Conservation (phyloP, 2,329 filamentous ascomycete genomes). For the Fusarium nelsonii region DNA sequence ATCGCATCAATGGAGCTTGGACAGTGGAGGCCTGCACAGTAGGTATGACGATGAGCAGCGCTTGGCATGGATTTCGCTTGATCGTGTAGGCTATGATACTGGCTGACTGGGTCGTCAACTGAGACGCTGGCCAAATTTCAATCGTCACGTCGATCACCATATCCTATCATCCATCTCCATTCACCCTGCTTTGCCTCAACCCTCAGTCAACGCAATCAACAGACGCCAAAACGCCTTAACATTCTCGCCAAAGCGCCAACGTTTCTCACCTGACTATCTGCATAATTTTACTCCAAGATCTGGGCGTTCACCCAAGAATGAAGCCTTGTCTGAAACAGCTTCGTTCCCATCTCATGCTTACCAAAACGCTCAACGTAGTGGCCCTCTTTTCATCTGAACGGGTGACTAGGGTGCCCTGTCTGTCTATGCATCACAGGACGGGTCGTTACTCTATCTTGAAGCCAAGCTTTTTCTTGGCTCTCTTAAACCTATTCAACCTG, state of each 20-base stretch:
- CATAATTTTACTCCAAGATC: conserved; percentile 7
- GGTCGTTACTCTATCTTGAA: conserved; percentile 36
- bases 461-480: conserved; percentile 34
- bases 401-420: conserved; percentile 13
- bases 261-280: not conserved
- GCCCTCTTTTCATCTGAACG: conserved; percentile 38
- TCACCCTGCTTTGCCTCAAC: conserved; percentile 2
- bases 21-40: not conserved
- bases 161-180: not conserved
- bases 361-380: conserved; percentile 2
- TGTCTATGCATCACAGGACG: conserved; percentile 17
- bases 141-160: conserved; percentile 46
- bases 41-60: conserved; percentile 25
- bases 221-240: not conserved
- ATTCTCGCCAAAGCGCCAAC: conserved; percentile 15
- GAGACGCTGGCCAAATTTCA: conserved; percentile 46
- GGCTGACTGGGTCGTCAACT: conserved; percentile 9
- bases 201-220: not conserved
- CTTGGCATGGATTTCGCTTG: conserved; percentile 24
- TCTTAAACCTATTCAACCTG: conserved; percentile 1
- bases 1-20: not conserved
- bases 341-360: not conserved
- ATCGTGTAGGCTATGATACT: not conserved
- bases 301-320: conserved; percentile 21
- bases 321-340: conserved; percentile 34